Base-by-base conservation (phyloP, 148 eudicot genomes). In the Cornus suecica region DNA sequence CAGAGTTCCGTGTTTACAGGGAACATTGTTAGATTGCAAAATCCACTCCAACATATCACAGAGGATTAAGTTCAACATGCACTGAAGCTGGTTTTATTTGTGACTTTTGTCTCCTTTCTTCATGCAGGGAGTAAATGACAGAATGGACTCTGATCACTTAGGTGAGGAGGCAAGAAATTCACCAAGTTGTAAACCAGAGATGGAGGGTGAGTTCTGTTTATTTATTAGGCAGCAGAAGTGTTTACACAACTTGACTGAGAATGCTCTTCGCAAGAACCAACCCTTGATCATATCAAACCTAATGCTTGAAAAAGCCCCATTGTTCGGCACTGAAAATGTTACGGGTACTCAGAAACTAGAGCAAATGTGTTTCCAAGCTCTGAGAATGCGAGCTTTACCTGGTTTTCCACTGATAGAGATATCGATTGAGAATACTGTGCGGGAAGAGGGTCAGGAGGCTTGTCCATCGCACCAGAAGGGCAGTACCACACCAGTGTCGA, bases 211-310 rank as follows among this genome's bases (percentile, higher is more conserved):
- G 68, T 76, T 80, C 66, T 68, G 81, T 78, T 30, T 79, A 65
- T 79, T 92, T 84, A 77, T 88, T 45, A 80, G 85, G 37, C 92
- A 88, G 69, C 89, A 80, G 73, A 92, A 88, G 72, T 82, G 85
- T 79, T 83, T 94, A 56, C 80, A 82, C 74, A 89, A 76, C 70
- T 80, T 89, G 79, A 94, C 97, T 28, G 94, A 90, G 41, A 95
- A 83, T 64, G 92, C 97, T 67, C 91, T 94, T 81, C 81, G 79
- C 30, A 94, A 90, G 78, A 92, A 92, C 76, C 87, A 87, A 82
- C 99, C 99, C 48, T 76, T 92, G 69, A 77, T 92, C 66, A 84
- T 94, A 69, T 74, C 77, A 66, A 94, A 94, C 85, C 74, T 90
- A 74, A 84, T 82, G 91, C 92, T 90, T 83, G 90, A 89, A 66